Conservation (phyloP, 192 early-diverging fungal species). For the Mortierella hygrophila region DNA sequence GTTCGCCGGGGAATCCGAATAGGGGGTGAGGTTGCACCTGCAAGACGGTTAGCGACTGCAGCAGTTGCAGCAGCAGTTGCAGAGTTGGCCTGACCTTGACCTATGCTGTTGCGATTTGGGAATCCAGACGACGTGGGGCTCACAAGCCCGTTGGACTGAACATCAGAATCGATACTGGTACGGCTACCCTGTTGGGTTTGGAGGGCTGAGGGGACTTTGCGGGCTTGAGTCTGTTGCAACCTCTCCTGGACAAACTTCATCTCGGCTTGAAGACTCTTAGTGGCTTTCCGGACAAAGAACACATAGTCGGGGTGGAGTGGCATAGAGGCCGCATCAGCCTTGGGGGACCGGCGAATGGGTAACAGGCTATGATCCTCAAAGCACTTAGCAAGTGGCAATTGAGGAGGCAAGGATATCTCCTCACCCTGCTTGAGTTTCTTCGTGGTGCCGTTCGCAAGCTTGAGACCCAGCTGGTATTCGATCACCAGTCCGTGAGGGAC, state of each 20-base stretch:
- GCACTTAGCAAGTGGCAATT: slow-evolving; percentile 22
- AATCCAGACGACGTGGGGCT: slow-evolving; percentile 29
- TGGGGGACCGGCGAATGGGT: slow-evolving; percentile 40
- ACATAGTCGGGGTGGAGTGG: slow-evolving; percentile 40
- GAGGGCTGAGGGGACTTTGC: slow-evolving; percentile 11
- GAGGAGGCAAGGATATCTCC: slow-evolving; percentile 32
- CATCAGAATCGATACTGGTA: not conserved
- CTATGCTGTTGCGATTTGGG: slow-evolving; percentile 8
- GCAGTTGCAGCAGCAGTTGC: slow-evolving; percentile 6
- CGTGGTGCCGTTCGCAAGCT: slow-evolving; percentile 9
- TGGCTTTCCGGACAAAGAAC: slow-evolving; percentile 46
- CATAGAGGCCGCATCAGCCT: slow-evolving; percentile 55
- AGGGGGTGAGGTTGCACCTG: slow-evolving; percentile 15
- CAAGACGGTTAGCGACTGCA: slow-evolving; percentile 12
- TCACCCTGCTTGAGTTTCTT: slow-evolving; percentile 32
- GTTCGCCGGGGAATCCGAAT: slow-evolving; percentile 43
- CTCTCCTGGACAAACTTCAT: slow-evolving; percentile 49
- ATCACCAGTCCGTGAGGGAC: slow-evolving; percentile 47
- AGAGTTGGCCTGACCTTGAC: not conserved
- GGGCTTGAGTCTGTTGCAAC: slow-evolving; percentile 10
- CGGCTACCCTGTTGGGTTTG: slow-evolving; percentile 26
- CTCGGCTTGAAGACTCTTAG: slow-evolving; percentile 53
- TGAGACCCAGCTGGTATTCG: slow-evolving; percentile 39
- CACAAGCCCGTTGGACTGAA: not conserved
- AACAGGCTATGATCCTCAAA: slow-evolving; percentile 42